These are phyloP conservation scores for Gossypium bickii DNA, from an alignment of 345 rosid genomes.

Conservation along the genomic window DNA sequence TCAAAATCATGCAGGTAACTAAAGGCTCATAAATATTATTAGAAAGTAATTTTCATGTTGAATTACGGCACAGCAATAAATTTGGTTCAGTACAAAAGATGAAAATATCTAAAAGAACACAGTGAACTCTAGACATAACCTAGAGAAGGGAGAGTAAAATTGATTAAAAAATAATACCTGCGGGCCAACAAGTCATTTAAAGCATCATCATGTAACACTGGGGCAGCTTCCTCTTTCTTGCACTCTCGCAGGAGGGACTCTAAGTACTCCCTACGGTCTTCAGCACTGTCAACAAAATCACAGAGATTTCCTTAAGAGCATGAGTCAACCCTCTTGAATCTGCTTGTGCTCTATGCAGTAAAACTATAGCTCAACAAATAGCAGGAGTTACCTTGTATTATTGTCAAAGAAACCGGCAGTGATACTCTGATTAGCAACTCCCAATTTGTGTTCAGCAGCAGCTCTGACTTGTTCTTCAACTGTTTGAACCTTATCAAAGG, in stretches of 20 bases:
- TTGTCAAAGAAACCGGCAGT: slow-evolving; percentile 97
- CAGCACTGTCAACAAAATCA: slow-evolving; percentile 55
- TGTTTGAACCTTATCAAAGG: slow-evolving; percentile 62
- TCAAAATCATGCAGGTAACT: neutral
- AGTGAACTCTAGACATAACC: neutral
- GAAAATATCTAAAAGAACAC: neutral
- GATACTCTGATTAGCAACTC: slow-evolving; percentile 96
- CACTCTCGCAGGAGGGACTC: slow-evolving; percentile 80
- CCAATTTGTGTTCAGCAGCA: slow-evolving; percentile 91
- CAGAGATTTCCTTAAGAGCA: slow-evolving; percentile 10
- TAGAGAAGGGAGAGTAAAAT: neutral
- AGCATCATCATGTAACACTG: slow-evolving; percentile 82
- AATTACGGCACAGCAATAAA: neutral
- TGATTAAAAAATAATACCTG: slow-evolving; percentile 42
- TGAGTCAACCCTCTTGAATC: slow-evolving; percentile 10
- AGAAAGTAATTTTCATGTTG: neutral
- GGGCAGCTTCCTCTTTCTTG: slow-evolving; percentile 91
- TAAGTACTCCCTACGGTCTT: slow-evolving; percentile 89
- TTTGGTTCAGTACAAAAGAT: neutral
- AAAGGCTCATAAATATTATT: neutral
- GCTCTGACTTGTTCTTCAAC: slow-evolving; percentile 97
- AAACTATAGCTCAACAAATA: neutral
- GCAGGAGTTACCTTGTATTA: slow-evolving; percentile 60
- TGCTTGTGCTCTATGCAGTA: neutral
- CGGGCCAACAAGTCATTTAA: slow-evolving; percentile 82